Evolutionary conservation across 2,329 filamentous ascomycete species (phyloP), one percentile per base, ranked within the genome.

Genomic region (Xylariaceae sp.): DNA sequence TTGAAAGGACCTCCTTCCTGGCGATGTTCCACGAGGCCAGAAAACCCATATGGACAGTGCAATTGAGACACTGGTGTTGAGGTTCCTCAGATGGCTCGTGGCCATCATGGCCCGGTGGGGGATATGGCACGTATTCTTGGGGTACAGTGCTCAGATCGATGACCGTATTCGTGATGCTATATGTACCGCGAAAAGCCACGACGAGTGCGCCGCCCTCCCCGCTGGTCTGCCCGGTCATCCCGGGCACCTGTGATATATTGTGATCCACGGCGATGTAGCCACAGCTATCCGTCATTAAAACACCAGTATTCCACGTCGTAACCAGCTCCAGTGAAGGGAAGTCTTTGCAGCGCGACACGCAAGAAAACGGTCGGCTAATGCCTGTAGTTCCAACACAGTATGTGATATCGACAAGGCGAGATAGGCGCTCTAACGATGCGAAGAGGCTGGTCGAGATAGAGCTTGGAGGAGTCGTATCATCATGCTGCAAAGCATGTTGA

Each of bases 261-360:
- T 94, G 86, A 48, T 93, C 90, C n/a, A 97, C 69, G 0, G 87
- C 90, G 42, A 97, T 82, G 65, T 95, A 98, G 46, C 93, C 93
- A 64, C 89, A 96, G 52, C 87, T 94, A 64, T 97, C 93, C 47
- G 84, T 86, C 56, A 96, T 73, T 22, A 96, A 71, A 9, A 84
- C 74, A 0, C 93, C 93, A 0, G 93, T 96, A 59, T 94, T 90
- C 86, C 89, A 98, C 9, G 89, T 87, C 63, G 76, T 82, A 44
- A 93, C 72, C 24, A 98, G 75, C 48, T 88, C 83, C 52, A 97
- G 82, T 3, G 74, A 71, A 1, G 86, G 80, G 49, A 97, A 96
- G 43, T 96, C 89, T 29, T 72, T 71, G 66, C 93, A 98, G 51
- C 87, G 85, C 44, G 87, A 93, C 12, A 83, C 77, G 64, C 93